Conservation (phyloP, 306 rosid genomes). For the Rosa rugosa region DNA sequence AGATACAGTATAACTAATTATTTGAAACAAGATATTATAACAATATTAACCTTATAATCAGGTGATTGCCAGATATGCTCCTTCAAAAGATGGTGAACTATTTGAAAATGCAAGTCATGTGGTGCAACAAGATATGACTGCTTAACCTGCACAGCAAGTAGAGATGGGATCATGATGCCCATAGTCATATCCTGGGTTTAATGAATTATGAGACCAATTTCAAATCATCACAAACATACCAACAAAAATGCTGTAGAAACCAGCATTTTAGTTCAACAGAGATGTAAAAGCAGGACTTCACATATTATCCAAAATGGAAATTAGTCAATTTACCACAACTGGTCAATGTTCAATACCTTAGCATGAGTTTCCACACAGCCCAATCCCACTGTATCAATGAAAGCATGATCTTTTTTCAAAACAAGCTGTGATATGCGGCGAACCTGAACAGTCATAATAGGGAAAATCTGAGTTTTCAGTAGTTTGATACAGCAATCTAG, state of each 20-base stretch:
- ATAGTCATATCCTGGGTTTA: neutral
- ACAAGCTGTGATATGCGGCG: constrained; percentile 92
- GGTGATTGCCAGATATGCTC: constrained; percentile 69
- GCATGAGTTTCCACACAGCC: constrained; percentile 77
- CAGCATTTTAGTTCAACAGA: neutral
- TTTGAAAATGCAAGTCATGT: constrained; percentile 73
- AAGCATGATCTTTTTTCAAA: constrained; percentile 80
- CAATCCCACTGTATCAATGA: constrained; percentile 84
- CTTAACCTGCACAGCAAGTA: constrained; percentile 55
- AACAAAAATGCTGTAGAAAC: neutral
- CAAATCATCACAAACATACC: neutral
- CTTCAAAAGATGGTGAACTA: constrained; percentile 67
- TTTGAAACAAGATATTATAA: constrained; percentile 17
- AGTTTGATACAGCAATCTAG: constrained; percentile 18
- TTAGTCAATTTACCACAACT: neutral
- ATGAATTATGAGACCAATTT: neutral
- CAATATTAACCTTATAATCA: constrained; percentile 65
- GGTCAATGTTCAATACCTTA: constrained; percentile 49
- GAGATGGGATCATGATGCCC: constrained; percentile 24
- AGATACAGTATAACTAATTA: constrained; percentile 18
- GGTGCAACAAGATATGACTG: constrained; percentile 72
- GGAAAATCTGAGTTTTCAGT: constrained; percentile 21
- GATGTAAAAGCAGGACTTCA: neutral
- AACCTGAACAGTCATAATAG: constrained; percentile 51
- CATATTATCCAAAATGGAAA: neutral